Evolutionary conservation across 805 yeast species (phyloP), one percentile per base, ranked within the genome.

Genomic region (Dipodascus geniculatus): DNA sequence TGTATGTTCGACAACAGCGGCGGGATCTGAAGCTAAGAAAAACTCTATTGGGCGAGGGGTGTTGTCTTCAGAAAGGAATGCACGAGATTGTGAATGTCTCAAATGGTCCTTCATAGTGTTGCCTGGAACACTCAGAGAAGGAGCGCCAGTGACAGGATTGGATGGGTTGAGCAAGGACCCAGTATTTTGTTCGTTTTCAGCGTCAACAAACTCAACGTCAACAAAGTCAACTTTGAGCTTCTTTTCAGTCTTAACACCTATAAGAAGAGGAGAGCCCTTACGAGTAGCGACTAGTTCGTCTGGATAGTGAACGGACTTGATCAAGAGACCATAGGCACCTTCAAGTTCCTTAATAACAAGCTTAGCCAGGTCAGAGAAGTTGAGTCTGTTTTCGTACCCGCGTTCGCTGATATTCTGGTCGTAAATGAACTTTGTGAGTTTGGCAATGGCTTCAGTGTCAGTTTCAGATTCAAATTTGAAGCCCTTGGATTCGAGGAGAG

Each of bases 401-500:
- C 20, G 20, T 16, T 38, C 44, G 4, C 14, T 38, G 59, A 89
- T 91, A 64, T 86, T 87, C 56, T 86, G 75, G 69, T 88, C 95
- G 71, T 87, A 93, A 59, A 89, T 76, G 71, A 88, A 95, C 71
- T 88, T 87, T 75, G 87, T 87, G 65, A 93, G 78, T 72, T 88
- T 90, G 62, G 99, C 99, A 68, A 93, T 93, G 71, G 95, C 87
- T 72, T 93, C 99, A 28, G 99, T 87, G 73, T 93, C 99, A 51
- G 99, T 93, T 60, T 91, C 98, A 54, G 91, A 82, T 69, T 83
- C 90, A 68, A 93, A 93, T 55, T 70, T 69, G 67, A 77, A 83
- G 54, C 98, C 98, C 71, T 89, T 88, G 57, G 84, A 74, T 51
- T 71, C 65, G 63, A 93, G 78, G 66, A 93, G 79, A 51, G 91